A percentile compares a stretch with the other conserved stretches of the same genome.
Conservation (phyloP, 129 eudicot genomes). For the Tagetes erecta region DNA sequence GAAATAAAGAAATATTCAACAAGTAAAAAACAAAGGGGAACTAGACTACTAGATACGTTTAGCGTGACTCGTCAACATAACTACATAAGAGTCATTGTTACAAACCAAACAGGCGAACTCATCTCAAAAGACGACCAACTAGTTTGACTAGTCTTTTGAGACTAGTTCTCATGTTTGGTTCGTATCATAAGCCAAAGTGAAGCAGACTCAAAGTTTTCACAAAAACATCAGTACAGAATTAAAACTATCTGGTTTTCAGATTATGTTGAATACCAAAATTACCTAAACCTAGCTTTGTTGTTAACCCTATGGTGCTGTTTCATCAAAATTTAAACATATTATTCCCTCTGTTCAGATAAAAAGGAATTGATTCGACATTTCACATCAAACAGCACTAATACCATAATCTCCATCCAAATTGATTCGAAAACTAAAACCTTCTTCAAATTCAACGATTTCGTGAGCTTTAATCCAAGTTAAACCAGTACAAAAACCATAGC, state of each 20-base stretch:
- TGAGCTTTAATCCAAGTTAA: background rate
- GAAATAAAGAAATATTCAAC: too few relatives aligned
- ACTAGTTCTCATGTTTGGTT: too few relatives aligned
- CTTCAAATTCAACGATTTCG: background rate
- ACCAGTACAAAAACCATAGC: background rate
- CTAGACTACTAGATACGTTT: too few relatives aligned
- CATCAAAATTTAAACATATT: background rate
- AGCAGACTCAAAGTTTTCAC: background rate
- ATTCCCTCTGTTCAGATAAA: background rate
- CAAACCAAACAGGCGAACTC: too few relatives aligned
- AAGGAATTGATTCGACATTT: background rate
- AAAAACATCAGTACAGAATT: too few relatives aligned
- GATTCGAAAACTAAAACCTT: background rate
- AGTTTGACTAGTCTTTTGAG: too few relatives aligned
- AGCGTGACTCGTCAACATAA: too few relatives aligned
- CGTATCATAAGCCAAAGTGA: background rate
- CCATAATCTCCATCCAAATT: background rate
- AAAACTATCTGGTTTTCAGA: background rate
- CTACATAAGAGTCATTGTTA: too few relatives aligned
- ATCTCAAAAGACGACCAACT: too few relatives aligned
- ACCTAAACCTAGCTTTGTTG: too few relatives aligned
- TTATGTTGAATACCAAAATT: background rate
- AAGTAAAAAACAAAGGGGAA: too few relatives aligned
- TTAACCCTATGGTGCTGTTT: background rate
- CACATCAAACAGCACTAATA: background rate